Evolutionary conservation across 768 basidiomycete genomes (phyloP), one percentile per base, ranked within the genome.

Genomic region (Trametes maxima): DNA sequence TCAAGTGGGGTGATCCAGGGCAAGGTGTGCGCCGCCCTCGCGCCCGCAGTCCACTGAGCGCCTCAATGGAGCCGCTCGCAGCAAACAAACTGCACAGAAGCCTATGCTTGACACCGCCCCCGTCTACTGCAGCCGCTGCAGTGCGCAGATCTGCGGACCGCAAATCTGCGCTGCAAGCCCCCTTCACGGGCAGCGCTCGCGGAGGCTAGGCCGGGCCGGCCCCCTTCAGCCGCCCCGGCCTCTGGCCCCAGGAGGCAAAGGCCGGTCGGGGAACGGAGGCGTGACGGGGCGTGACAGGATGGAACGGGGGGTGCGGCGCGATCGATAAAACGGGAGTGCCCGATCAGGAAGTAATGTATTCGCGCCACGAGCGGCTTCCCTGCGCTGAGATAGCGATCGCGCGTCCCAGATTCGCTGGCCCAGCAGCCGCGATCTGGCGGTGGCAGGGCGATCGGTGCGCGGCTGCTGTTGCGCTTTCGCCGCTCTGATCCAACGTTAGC

Each of bases 321-420:
- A 57, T 57, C 55, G 55, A 57, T 57, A 25, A 12, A 17, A 47
- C 45, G 55, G 55, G 22, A 39, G 45, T 21, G 55, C 55, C 33
- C 55, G 55, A 57, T 57, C 55, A 40, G 55, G 54, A 47, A 56
- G 54, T 35, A 39, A 39, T 25, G 35, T 42, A 39, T 42, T 19
- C 7, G 48, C 39, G 37, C 53, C 53, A 54, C 53, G 53, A 19
- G 28, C 48, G 40, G 48, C 39, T 49, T 24, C 22, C 36, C 36
- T n/a, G 51, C 21, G 25, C 36, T 7, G 21, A 22, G 37, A 21
- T 21, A 21, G 51, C 51, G 51, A 52, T 52, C 51, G 51, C 37
- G 37, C 51, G 36, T 39, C 19, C 48, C 25, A 50, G 47, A 49
- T 57, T 43, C 37, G 57, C 28, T 35, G 25, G 35, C 28, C n/a